Base-by-base conservation (phyloP, 1,284 basidiomycete genomes). In the Apiotrichum gracile region DNA sequence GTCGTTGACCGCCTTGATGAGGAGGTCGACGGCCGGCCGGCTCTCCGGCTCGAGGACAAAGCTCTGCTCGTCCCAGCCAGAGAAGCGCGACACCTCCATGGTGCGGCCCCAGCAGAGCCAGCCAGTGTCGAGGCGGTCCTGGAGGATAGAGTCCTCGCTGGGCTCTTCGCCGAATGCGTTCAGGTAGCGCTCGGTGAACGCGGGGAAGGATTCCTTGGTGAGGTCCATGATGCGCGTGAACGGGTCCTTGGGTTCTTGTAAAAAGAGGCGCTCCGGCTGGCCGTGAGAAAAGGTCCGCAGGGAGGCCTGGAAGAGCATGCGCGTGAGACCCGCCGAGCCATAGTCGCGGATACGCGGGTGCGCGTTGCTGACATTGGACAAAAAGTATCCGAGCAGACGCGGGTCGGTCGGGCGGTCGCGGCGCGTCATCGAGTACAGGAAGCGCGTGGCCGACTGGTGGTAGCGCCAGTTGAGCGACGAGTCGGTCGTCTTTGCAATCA, bases 21-120 rank as follows among this genome's bases (percentile, higher is more conserved):
- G 80, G 13, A 81, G 80, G 21, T 79, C 72, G 19, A 94, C 74
- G n/a, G 81, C 81, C 5, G 82, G 74, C 42, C 76, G 67, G 1
- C 88, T 90, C 1, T 74, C 73, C 2, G 71, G 38, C 49, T 93
- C 88, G 85, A 91, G 91, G 5, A 70, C 54, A 55, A 85, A 79
- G 1, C 80, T 72, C 16, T 78, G 72, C n/a, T 77, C 75, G 37
- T 78, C 78, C 49, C 77, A 81, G 8, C 74, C 65, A 63, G 80
- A 66, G 57, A 78, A 65, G 5, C 72, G 70, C 66, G 92, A 91
- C 29, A 82, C 89, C 65, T 85, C 85, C 53, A 91, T 78, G 35
- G 78, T 79, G 44, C 82, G 75, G 33, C 83, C 79, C 91, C 93
- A 97, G 1, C 84, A 78, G 47, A 97, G 76, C 80, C 94, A 97